Percentiles rank a stretch among this genome's conserved stretches.
phyloP scores from a whole-genome alignment of 352 stramenopile genomes.

The Phytophthora tentaculata region DNA sequence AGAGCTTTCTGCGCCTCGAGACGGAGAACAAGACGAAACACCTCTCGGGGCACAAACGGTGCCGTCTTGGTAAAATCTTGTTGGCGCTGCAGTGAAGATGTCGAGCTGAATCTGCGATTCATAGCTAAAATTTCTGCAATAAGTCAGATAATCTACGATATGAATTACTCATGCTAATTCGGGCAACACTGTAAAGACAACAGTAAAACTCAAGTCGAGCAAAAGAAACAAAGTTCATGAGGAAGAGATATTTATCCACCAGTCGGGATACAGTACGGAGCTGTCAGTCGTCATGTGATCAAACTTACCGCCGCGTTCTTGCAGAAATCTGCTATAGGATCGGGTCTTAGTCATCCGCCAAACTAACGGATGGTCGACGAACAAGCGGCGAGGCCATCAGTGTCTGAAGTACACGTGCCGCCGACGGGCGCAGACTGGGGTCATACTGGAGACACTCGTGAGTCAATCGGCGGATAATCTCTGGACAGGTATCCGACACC shows the following conservation, averaged over 20 bases:
- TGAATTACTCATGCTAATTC: conserved; percentile 28
- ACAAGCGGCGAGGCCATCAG: conserved; percentile 70
- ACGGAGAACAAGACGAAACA: conserved; percentile 71
- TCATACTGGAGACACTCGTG: conserved; percentile 87
- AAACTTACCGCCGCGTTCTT: conserved; percentile 34
- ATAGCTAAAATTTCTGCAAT: conserved; percentile 6
- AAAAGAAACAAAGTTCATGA: conserved; percentile 13
- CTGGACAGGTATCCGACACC: conserved; percentile 75
- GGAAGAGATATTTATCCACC: conserved; percentile 32
- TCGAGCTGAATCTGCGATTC: conserved; percentile 22
- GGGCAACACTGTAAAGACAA: neutral
- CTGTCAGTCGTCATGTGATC: conserved; percentile 6
- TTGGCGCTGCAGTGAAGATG: conserved; percentile 10
- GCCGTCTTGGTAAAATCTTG: conserved; percentile 16
- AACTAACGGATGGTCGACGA: conserved; percentile 54
- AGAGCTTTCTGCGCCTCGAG: conserved; percentile 68
- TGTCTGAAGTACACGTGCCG: conserved; percentile 73
- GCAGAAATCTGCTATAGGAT: conserved; percentile 16
- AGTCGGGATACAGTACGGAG: conserved; percentile 37
- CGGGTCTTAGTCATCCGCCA: conserved; percentile 42
- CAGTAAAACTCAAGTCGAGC: conserved; percentile 1
- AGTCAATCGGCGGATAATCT: conserved; percentile 79
- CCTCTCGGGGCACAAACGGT: conserved; percentile 65
- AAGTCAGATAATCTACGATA: conserved; percentile 9
- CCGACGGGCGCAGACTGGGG: conserved; percentile 66